These are phyloP conservation scores for Chlorella sp. DNA, from an alignment of 139 green algal genomes.

Conservation along the genomic window DNA sequence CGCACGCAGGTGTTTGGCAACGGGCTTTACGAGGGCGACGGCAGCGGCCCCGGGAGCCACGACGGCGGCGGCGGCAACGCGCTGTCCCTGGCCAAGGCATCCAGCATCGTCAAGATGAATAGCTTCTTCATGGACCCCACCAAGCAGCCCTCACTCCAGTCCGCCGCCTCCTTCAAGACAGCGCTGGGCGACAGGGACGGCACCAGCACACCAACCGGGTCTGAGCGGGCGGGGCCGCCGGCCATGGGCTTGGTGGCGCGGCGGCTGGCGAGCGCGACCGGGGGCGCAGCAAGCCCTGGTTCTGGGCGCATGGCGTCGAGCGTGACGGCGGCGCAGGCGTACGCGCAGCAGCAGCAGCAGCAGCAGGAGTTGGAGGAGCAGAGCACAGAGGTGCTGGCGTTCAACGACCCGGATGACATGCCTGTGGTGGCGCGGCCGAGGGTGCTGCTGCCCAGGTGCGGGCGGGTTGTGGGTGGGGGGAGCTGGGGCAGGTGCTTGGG, in stretches of 20 bases:
- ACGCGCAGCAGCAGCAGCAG: no score
- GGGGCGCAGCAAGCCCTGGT: no score
- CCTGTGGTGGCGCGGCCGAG: neutral
- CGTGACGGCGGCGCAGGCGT: no score
- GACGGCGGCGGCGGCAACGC: no score
- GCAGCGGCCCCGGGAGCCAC: no score
- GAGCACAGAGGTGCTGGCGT: neutral
- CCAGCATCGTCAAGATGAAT: conserved; percentile 2
- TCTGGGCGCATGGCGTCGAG: no score
- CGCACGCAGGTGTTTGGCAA: conserved; percentile 8
- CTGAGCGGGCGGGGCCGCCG: neutral
- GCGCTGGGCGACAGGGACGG: neutral
- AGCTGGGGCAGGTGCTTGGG: no score
- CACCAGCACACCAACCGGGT: neutral
- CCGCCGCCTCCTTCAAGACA: neutral
- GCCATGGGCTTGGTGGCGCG: neutral
- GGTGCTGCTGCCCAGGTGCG: neutral
- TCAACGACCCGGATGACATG: neutral
- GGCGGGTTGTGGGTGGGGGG: no score
- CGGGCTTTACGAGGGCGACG: conserved; percentile 5
- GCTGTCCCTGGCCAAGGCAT: no score
- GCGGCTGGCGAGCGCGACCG: no score
- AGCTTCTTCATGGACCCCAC: neutral
- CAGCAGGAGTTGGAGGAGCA: no score
- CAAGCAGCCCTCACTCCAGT: neutral